Percentiles rank a stretch among this genome's conserved stretches.
Conservation (phyloP, 305 asterid species). For the Rubia tinctorum region DNA sequence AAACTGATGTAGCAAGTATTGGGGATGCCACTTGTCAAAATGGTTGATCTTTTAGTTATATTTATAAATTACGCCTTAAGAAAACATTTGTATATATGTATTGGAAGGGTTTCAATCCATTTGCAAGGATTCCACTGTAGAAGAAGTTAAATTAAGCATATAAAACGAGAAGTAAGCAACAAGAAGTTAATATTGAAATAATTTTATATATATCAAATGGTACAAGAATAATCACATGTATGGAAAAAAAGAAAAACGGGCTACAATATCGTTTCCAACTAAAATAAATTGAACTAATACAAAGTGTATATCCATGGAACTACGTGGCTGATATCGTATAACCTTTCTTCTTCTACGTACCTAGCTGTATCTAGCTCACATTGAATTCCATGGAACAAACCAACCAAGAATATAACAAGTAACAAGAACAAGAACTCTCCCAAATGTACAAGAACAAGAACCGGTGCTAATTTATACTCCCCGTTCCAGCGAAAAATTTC, state of each 20-base stretch:
- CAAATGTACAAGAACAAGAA: too few relatives aligned
- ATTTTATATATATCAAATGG: background rate
- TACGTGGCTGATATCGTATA: background rate
- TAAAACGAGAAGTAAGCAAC: background rate
- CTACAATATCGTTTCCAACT: background rate
- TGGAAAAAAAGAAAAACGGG: background rate
- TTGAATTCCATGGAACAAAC: background rate
- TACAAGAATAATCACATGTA: background rate
- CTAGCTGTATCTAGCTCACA: too few relatives aligned
- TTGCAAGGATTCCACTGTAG: background rate
- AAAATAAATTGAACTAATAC: constrained; percentile 8
- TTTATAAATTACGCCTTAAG: background rate
- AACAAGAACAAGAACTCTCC: too few relatives aligned
- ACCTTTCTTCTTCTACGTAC: constrained; percentile 7
- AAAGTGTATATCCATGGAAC: background rate
- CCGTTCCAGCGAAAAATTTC: too few relatives aligned
- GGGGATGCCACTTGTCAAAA: too few relatives aligned
- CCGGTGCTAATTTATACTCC: too few relatives aligned
- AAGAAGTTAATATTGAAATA: background rate
- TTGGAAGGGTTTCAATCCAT: background rate
- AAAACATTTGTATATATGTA: background rate
- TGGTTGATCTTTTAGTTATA: too few relatives aligned
- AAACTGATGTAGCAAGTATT: too few relatives aligned
- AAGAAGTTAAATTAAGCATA: background rate
- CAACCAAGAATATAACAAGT: background rate